Percentiles rank a stretch among this genome's conserved stretches.
These are phyloP conservation scores for Trametes gibbosa DNA, from an alignment of 768 basidiomycete genomes.

Conservation along the genomic window DNA sequence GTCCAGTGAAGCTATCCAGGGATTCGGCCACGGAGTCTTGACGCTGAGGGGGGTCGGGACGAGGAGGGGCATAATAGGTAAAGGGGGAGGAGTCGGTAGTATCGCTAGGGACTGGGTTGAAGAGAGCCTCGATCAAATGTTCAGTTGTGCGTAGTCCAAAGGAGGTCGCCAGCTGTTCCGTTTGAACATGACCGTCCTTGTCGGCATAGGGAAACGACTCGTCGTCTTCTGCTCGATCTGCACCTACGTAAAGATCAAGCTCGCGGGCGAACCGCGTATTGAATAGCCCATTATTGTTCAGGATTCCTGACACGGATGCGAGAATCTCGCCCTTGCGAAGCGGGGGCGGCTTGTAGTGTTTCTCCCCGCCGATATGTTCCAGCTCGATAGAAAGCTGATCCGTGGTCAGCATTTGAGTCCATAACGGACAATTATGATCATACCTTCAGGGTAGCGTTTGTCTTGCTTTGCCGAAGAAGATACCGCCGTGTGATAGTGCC, in stretches of 20 bases:
- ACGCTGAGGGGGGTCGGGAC: neutral
- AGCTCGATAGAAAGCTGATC: constrained; percentile 57
- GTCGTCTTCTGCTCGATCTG: constrained; percentile 15
- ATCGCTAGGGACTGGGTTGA: constrained; percentile 57
- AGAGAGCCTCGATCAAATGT: constrained; percentile 72
- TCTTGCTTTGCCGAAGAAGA: constrained; percentile 69
- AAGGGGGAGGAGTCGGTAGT: constrained; percentile 24
- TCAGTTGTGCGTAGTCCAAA: constrained; percentile 66
- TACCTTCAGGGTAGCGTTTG: constrained; percentile 76
- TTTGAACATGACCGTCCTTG: constrained; percentile 26
- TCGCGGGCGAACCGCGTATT: constrained; percentile 46
- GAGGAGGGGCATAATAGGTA: constrained; percentile 27
- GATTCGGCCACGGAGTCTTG: constrained; percentile 4
- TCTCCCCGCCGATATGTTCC: constrained; percentile 52
- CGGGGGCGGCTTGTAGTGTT: constrained; percentile 58
- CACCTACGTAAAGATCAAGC: constrained; percentile 42
- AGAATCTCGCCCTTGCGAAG: constrained; percentile 73
- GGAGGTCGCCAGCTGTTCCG: constrained; percentile 44
- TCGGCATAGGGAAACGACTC: constrained; percentile 18
- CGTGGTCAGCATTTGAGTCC: neutral
- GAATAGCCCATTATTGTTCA: constrained; percentile 49
- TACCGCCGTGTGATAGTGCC: constrained; percentile 61
- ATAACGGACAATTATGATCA: constrained; percentile 2
- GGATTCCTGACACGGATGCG: constrained; percentile 59
- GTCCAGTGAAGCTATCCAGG: neutral